A percentile compares a stretch with the other conserved stretches of the same genome.
Evolutionary conservation across 2,329 filamentous ascomycete species (phyloP).

Genomic region (Botrytis fabae): DNA sequence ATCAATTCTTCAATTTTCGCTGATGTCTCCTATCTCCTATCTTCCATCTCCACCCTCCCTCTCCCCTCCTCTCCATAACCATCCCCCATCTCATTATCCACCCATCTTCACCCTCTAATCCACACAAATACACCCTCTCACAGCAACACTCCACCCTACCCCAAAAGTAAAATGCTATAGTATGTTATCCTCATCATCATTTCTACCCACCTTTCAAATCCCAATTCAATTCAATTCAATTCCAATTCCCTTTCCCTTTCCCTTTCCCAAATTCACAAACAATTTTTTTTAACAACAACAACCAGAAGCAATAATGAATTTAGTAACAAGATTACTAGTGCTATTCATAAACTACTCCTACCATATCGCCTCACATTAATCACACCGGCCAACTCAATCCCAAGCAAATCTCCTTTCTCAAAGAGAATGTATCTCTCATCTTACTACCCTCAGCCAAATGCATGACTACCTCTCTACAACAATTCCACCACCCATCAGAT

Average conservation of each 20-base stretch:
- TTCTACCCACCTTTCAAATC: background rate
- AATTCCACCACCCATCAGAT: background rate
- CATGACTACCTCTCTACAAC: background rate
- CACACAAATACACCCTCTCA: background rate
- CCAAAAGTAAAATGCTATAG: background rate
- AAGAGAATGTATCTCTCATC: background rate
- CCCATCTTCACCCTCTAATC: too few species aligned
- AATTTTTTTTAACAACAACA: background rate
- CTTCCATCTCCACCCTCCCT: background rate
- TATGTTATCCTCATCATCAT: slow-evolving; percentile 13
- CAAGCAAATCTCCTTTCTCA: background rate
- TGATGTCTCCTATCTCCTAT: background rate
- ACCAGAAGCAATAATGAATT: background rate
- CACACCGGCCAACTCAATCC: background rate
- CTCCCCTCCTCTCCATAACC: background rate
- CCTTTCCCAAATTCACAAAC: background rate
- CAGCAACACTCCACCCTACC: background rate
- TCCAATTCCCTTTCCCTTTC: background rate
- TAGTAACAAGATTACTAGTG: background rate
- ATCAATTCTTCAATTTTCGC: background rate
- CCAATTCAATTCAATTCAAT: background rate
- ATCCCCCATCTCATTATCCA: background rate
- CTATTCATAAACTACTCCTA: background rate
- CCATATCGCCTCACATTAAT: background rate
- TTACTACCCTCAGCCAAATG: background rate